Evolutionary conservation across 768 basidiomycete genomes (phyloP).

Genomic region (Suillus spraguei): DNA sequence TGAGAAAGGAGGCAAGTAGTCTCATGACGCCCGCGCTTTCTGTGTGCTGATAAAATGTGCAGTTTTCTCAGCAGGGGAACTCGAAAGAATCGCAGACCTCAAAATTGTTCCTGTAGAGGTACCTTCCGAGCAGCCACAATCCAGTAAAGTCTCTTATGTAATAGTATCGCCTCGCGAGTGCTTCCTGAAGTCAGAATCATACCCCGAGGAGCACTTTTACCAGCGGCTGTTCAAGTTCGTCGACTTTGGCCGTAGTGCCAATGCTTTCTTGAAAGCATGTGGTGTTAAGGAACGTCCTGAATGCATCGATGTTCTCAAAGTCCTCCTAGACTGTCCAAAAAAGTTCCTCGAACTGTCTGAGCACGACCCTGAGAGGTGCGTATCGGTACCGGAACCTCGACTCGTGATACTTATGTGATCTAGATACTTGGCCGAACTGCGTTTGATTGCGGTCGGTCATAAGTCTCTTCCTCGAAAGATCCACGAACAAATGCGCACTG

Average conservation of each 20-base stretch:
- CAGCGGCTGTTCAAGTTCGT: constrained; percentile 81
- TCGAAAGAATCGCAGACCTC: constrained; percentile 53
- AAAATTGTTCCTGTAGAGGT: constrained; percentile 61
- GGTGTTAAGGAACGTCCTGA: constrained; percentile 86
- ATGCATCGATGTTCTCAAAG: constrained; percentile 71
- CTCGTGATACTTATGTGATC: constrained; percentile 8
- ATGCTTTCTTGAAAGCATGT: constrained; percentile 78
- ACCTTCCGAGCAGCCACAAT: neutral
- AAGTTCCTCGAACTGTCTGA: constrained; percentile 67
- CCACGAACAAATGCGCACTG: constrained; percentile 59
- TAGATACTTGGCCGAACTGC: constrained; percentile 78
- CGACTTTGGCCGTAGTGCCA: constrained; percentile 77
- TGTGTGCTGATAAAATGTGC: constrained; percentile 6
- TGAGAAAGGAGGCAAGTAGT: constrained; percentile 47
- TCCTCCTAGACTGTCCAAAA: constrained; percentile 62
- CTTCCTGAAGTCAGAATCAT: constrained; percentile 49
- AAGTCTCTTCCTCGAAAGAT: constrained; percentile 42
- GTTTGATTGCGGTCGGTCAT: constrained; percentile 76
- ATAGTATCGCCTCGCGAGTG: constrained; percentile 58
- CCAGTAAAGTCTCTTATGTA: neutral
- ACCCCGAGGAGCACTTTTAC: constrained; percentile 37
- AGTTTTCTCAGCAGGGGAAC: constrained; percentile 59
- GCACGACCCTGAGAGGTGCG: constrained; percentile 58
- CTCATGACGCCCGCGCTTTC: too few relatives aligned
- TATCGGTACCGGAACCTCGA: neutral